phyloP scores from a whole-genome alignment of 1,139 yeast species.

The Pichia sp. region DNA sequence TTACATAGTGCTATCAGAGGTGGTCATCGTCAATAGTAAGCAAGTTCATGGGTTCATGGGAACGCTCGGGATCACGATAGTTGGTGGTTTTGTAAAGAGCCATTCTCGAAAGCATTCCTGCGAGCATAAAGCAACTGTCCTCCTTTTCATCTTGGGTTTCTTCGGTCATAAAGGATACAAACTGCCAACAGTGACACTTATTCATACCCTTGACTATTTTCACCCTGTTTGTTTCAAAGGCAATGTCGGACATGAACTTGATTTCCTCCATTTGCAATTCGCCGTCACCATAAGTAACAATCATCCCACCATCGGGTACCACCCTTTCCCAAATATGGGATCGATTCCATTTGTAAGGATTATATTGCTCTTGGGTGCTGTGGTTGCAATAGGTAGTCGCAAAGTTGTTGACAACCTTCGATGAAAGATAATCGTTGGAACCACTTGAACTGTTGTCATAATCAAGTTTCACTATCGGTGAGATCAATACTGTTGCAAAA shows the following conservation, averaged over 20 bases:
- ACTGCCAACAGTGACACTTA: slow-evolving; percentile 31
- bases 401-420: neutral
- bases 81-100: slow-evolving; percentile 23
- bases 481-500: slow-evolving; percentile 31
- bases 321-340: slow-evolving; percentile 33
- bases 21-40: slow-evolving; percentile 29
- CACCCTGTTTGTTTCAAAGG: slow-evolving; percentile 21
- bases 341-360: slow-evolving; percentile 32
- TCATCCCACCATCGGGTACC: slow-evolving; percentile 31
- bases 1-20: slow-evolving; percentile 6
- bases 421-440: slow-evolving; percentile 1
- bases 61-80: slow-evolving; percentile 20
- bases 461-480: slow-evolving; percentile 28
- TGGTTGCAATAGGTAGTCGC: slow-evolving; percentile 1
- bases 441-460: neutral
- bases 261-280: slow-evolving; percentile 34
- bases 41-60: slow-evolving; percentile 27
- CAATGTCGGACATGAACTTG: slow-evolving; percentile 24
- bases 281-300: slow-evolving; percentile 33
- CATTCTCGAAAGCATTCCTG: slow-evolving; percentile 29
- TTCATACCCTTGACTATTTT: slow-evolving; percentile 24
- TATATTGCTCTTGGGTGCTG: slow-evolving; percentile 13
- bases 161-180: slow-evolving; percentile 29
- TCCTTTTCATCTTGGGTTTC: slow-evolving; percentile 31
- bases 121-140: slow-evolving; percentile 27